Evolutionary conservation across 106 monocot genomes (phyloP).

Genomic region (Dendrobium chrysotoxum): DNA sequence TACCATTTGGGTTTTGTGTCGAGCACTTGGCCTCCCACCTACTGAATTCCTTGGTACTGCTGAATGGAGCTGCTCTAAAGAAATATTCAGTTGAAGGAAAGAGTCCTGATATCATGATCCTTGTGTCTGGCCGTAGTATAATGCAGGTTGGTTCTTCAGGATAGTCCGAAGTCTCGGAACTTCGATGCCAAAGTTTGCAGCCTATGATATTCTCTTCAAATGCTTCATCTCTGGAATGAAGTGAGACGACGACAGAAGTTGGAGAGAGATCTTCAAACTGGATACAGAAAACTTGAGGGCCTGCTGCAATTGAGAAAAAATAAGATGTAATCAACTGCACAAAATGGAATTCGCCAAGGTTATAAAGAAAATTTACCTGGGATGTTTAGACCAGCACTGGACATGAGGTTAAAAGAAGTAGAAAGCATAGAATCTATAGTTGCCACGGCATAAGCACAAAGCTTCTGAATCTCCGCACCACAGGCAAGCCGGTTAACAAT

Average conservation of each 20-base stretch:
- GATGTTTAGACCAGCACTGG: slow-evolving; percentile 7
- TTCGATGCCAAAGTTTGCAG: slow-evolving; percentile 52
- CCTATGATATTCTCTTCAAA: slow-evolving; percentile 49
- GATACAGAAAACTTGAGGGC: slow-evolving; percentile 30
- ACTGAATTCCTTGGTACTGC: slow-evolving; percentile 36
- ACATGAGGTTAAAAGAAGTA: slow-evolving; percentile 9
- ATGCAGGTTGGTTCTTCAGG: slow-evolving; percentile 44
- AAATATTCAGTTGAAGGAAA: slow-evolving; percentile 46
- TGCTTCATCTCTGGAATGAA: slow-evolving; percentile 29
- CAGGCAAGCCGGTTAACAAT: slow-evolving; percentile 55
- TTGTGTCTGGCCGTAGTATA: slow-evolving; percentile 40
- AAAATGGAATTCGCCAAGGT: neutral
- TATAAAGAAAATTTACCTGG: slow-evolving; percentile 17
- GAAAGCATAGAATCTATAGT: slow-evolving; percentile 26
- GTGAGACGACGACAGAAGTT: slow-evolving; percentile 31
- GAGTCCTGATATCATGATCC: slow-evolving; percentile 42
- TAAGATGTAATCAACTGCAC: neutral
- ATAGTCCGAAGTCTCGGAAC: slow-evolving; percentile 22
- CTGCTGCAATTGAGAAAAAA: slow-evolving; percentile 9
- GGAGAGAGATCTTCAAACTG: slow-evolving; percentile 46
- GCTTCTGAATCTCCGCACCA: slow-evolving; percentile 50
- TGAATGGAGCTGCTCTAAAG: slow-evolving; percentile 60
- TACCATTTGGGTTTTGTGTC: slow-evolving; percentile 31
- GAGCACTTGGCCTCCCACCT: slow-evolving; percentile 44
- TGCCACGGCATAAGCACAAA: slow-evolving; percentile 33